These are phyloP conservation scores for Yarrowia divulgata DNA, from an alignment of 805 yeast genomes.

Conservation along the genomic window DNA sequence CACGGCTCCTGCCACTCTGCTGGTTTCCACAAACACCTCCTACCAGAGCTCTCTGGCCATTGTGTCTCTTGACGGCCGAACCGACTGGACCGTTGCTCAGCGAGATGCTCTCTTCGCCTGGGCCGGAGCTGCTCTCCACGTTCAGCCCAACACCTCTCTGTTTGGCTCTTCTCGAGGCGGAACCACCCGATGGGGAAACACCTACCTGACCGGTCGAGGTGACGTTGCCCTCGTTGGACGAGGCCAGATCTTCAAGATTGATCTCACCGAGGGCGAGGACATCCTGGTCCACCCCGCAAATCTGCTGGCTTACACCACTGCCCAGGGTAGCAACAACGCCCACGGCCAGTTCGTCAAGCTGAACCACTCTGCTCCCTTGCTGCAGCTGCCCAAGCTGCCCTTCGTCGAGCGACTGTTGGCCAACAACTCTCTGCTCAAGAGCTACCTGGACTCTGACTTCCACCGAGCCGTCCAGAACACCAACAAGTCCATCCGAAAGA, in stretches of 20 bases:
- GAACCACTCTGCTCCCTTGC: slow-evolving; percentile 25
- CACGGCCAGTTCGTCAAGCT: slow-evolving; percentile 17
- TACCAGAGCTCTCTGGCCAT: slow-evolving; percentile 50
- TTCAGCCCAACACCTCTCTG: slow-evolving; percentile 43
- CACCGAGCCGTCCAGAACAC: slow-evolving; percentile 26
- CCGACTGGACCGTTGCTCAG: slow-evolving; percentile 54
- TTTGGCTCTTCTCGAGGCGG: slow-evolving; percentile 32
- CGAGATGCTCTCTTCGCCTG: slow-evolving; percentile 56
- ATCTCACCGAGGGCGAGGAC: slow-evolving; percentile 52
- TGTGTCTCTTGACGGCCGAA: slow-evolving; percentile 49
- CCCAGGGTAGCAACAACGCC: slow-evolving; percentile 17
- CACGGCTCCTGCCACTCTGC: slow-evolving; percentile 47
- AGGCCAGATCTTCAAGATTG: slow-evolving; percentile 53
- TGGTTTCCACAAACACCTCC: slow-evolving; percentile 45
- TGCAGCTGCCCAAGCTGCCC: slow-evolving; percentile 35
- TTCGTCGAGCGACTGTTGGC: slow-evolving; percentile 33
- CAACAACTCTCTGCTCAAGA: slow-evolving; percentile 26
- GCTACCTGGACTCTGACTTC: slow-evolving; percentile 37
- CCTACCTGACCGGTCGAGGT: slow-evolving; percentile 52
- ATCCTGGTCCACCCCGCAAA: slow-evolving; percentile 53
- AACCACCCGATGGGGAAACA: slow-evolving; percentile 48
- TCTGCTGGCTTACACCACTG: slow-evolving; percentile 53
- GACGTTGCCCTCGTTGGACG: slow-evolving; percentile 55
- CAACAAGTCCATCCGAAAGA: slow-evolving; percentile 26
- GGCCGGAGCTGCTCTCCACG: slow-evolving; percentile 51